A percentile compares a stretch with the other conserved stretches of the same genome.
These are phyloP conservation scores for Ophiostoma sp. DNA, from an alignment of 2,329 filamentous ascomycete species.

Conservation along the genomic window DNA sequence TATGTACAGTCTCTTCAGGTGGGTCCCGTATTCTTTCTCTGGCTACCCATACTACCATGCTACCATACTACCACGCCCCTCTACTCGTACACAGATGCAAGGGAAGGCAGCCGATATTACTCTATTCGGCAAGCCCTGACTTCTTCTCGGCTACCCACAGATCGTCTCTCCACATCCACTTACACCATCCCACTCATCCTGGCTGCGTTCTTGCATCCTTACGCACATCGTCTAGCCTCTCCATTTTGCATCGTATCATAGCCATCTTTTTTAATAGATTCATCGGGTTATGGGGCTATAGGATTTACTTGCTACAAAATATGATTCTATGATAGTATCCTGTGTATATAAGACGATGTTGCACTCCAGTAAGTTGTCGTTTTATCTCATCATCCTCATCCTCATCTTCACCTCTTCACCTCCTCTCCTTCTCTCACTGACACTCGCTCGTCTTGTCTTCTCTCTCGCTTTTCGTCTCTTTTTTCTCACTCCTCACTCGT, in stretches of 20 bases:
- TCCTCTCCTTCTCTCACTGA: background rate
- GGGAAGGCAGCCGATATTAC: conserved; percentile 9
- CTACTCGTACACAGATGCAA: background rate
- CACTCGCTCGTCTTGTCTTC: background rate
- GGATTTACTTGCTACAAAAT: background rate
- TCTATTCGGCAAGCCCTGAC: conserved; percentile 1
- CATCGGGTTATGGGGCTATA: background rate
- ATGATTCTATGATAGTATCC: background rate
- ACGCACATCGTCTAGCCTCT: conserved; percentile 9
- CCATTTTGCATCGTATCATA: conserved; percentile 13
- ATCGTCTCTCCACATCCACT: conserved; percentile 9
- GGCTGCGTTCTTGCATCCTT: background rate
- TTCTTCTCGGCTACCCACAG: background rate
- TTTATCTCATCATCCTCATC: conserved; percentile 5
- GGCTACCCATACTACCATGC: too few species aligned
- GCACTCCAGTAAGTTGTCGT: background rate
- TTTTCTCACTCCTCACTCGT: background rate
- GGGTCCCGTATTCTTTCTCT: background rate
- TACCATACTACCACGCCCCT: background rate
- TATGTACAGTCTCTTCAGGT: background rate
- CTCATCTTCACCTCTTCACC: background rate
- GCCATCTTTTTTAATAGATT: background rate
- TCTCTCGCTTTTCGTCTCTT: background rate
- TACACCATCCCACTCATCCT: background rate
- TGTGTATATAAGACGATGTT: background rate